These are phyloP conservation scores for Hericium erinaceus DNA, from an alignment of 768 basidiomycete genomes.

Conservation along the genomic window DNA sequence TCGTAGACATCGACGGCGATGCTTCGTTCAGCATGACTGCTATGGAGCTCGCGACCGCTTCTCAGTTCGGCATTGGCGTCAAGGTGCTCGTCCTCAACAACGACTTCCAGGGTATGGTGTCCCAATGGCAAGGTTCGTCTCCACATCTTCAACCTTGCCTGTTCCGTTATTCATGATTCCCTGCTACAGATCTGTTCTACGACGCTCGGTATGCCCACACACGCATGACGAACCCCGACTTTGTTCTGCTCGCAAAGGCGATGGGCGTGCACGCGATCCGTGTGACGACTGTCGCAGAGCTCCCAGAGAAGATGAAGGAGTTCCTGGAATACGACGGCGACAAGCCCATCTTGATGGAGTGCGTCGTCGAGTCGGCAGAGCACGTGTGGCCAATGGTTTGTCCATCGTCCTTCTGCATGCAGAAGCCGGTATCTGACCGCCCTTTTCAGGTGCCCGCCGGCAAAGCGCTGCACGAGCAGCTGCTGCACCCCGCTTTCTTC, in stretches of 20 bases:
- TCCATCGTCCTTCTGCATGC: conserved; percentile 6
- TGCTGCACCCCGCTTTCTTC: conserved; percentile 52
- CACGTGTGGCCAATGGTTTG: conserved; percentile 88
- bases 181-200: conserved; percentile 77
- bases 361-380: conserved; percentile 72
- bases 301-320: conserved; percentile 96
- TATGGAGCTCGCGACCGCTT: conserved; percentile 95
- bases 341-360: conserved; percentile 88
- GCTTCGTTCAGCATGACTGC: conserved; percentile 99
- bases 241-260: conserved; percentile 77
- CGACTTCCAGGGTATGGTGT: conserved; percentile 98
- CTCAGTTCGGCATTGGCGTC: conserved; percentile 87
- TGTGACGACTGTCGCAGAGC: conserved; percentile 57
- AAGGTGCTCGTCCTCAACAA: conserved; percentile 93
- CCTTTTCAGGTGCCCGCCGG: conserved; percentile 73
- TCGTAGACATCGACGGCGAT: conserved; percentile 95
- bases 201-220: conserved; percentile 96
- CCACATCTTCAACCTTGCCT: neutral
- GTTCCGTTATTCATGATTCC: neutral
- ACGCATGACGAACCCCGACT: conserved; percentile 91
- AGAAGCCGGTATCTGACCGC: conserved; percentile 10
- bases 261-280: conserved; percentile 93
- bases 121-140: conserved; percentile 90
- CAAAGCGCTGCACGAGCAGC: conserved; percentile 87
- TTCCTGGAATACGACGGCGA: conserved; percentile 89